These are phyloP conservation scores for Carex scoparia DNA, from an alignment of 176 grass and related monocot species.

Conservation along the genomic window DNA sequence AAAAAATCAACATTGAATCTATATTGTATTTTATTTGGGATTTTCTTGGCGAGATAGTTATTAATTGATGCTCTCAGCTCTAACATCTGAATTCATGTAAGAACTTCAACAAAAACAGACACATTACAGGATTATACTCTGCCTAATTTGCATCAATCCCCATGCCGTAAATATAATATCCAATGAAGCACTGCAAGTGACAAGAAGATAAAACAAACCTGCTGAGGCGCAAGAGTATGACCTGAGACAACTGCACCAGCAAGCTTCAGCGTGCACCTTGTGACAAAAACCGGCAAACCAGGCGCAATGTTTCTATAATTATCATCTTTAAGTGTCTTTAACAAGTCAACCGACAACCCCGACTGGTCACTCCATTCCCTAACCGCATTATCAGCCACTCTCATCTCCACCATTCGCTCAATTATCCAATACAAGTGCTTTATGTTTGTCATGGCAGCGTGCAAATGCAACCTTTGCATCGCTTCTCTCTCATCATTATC, in stretches of 20 bases:
- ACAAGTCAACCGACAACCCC: constrained; percentile 52
- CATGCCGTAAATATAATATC: neutral
- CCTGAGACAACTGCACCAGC: constrained; percentile 61
- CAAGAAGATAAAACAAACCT: constrained; percentile 43
- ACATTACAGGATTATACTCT: neutral
- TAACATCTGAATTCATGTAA: neutral
- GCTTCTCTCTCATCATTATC: constrained; percentile 82
- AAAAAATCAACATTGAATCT: neutral
- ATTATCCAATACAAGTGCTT: constrained; percentile 79
- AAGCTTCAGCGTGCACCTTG: constrained; percentile 52
- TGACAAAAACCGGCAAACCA: constrained; percentile 63
- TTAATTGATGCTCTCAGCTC: neutral
- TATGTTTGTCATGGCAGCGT: constrained; percentile 52
- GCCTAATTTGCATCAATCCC: neutral
- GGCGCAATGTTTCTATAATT: constrained; percentile 84
- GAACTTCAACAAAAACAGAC: neutral
- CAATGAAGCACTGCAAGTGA: neutral
- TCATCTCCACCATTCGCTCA: constrained; percentile 86
- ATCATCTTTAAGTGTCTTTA: constrained; percentile 76
- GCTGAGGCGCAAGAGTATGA: constrained; percentile 53
- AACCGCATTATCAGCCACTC: constrained; percentile 50
- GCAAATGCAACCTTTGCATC: constrained; percentile 69
- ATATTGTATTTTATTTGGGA: neutral
- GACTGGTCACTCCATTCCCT: constrained; percentile 69
- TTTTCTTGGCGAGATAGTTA: neutral